Conservation (phyloP, 352 stramenopile genomes). For the Phytophthora constricta region DNA sequence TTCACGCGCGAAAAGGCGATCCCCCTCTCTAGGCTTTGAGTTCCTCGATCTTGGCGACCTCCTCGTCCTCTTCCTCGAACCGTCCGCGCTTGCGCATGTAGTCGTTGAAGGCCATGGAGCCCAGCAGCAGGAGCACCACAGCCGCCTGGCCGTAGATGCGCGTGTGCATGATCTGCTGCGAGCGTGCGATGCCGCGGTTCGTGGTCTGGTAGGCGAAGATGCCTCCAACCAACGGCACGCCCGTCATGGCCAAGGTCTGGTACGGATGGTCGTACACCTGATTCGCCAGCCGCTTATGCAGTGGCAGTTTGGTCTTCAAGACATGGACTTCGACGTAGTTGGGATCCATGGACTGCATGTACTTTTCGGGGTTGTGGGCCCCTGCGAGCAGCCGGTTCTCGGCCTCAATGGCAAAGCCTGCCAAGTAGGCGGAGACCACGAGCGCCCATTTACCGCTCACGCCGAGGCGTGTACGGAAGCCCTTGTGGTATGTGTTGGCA, state of each 20-base stretch:
- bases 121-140: constrained; percentile 39
- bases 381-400: constrained; percentile 40
- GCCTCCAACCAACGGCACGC: constrained; percentile 42
- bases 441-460: constrained; percentile 52
- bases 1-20: neutral
- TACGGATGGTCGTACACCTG: constrained; percentile 55
- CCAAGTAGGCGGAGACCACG: constrained; percentile 46
- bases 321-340: constrained; percentile 34
- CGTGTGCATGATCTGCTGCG: constrained; percentile 62
- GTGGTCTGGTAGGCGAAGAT: constrained; percentile 46
- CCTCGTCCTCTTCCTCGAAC: constrained; percentile 33
- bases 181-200: constrained; percentile 38
- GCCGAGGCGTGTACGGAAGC: constrained; percentile 47
- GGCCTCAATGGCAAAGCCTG: constrained; percentile 44
- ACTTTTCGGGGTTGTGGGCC: constrained; percentile 49
- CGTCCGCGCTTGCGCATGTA: constrained; percentile 49
- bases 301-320: constrained; percentile 21
- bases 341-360: constrained; percentile 41
- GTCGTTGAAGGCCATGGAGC: constrained; percentile 53
- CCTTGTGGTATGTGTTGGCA: constrained; percentile 43
- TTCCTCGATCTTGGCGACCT: constrained; percentile 25
- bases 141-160: constrained; percentile 51
- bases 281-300: constrained; percentile 47
- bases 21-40: constrained; percentile 12
- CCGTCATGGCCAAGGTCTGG: constrained; percentile 31